phyloP scores from a whole-genome alignment of 495 filamentous ascomycete genomes.

The Neurospora pannonica region DNA sequence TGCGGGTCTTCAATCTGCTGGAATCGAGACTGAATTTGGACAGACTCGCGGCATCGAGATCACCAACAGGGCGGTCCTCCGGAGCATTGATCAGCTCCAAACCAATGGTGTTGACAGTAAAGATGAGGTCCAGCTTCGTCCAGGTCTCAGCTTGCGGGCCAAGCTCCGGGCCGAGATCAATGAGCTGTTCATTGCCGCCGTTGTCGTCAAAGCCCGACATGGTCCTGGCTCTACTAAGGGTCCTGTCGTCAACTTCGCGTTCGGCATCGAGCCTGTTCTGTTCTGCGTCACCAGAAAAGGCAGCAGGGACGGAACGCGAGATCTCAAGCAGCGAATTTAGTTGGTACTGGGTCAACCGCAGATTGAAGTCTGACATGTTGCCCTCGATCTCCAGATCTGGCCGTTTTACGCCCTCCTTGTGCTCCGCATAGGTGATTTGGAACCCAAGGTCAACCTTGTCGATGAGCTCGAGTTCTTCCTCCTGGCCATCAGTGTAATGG shows the following conservation, averaged over 20 bases:
- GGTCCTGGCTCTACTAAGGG: slow-evolving; percentile 37
- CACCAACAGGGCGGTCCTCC: slow-evolving; percentile 63
- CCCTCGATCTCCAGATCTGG: slow-evolving; percentile 90
- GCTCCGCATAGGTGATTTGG: slow-evolving; percentile 81
- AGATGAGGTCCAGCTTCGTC: slow-evolving; percentile 90
- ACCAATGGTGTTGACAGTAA: slow-evolving; percentile 78
- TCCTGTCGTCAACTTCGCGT: slow-evolving; percentile 36
- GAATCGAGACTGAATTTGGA: slow-evolving; percentile 91
- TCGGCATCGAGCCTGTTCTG: slow-evolving; percentile 52
- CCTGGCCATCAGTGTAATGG: slow-evolving; percentile 60
- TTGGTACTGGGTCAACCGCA: slow-evolving; percentile 82
- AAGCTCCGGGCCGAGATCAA: slow-evolving; percentile 56
- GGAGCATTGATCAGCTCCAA: slow-evolving; percentile 77
- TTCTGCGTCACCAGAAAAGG: slow-evolving; percentile 69
- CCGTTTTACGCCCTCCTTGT: slow-evolving; percentile 62
- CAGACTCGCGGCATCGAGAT: slow-evolving; percentile 70
- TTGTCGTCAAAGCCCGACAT: slow-evolving; percentile 34
- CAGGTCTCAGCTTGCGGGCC: slow-evolving; percentile 57
- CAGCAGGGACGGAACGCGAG: slow-evolving; percentile 72
- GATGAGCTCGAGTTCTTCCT: slow-evolving; percentile 88
- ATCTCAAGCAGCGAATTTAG: slow-evolving; percentile 80
- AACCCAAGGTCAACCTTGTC: slow-evolving; percentile 93
- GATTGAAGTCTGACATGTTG: slow-evolving; percentile 82
- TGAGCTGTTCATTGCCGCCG: slow-evolving; percentile 31
- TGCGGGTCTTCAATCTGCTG: slow-evolving; percentile 83